Conservation (phyloP, 345 rosid species). For the Populus pruinosa region DNA sequence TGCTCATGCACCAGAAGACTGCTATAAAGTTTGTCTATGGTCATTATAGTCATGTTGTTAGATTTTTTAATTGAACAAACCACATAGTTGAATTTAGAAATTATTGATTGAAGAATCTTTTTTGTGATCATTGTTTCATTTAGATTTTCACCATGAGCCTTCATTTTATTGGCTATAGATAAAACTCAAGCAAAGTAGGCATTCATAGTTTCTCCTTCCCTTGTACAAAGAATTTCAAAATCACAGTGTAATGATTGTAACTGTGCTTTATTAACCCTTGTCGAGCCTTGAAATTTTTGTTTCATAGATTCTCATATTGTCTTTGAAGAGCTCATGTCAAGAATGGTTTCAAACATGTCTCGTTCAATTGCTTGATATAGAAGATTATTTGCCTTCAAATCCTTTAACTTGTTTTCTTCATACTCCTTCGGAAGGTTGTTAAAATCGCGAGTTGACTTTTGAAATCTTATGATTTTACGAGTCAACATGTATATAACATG, state of each 20-base stretch:
- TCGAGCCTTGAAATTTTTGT: background rate
- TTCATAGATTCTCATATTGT: slow-evolving; percentile 7
- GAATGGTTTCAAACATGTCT: background rate
- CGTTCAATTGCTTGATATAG: slow-evolving; percentile 12
- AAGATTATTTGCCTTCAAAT: slow-evolving; percentile 4
- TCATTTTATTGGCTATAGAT: slow-evolving; percentile 6
- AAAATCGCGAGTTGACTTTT: no score
- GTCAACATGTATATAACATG: no score
- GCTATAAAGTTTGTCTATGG: background rate
- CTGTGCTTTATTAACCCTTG: background rate
- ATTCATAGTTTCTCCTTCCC: background rate
- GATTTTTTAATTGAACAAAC: background rate
- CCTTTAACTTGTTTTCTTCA: background rate
- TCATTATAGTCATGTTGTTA: background rate
- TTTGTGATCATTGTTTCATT: slow-evolving; percentile 1
- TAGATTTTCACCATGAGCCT: background rate
- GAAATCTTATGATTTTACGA: no score
- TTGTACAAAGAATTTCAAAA: background rate
- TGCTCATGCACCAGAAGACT: background rate
- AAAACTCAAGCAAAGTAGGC: slow-evolving; percentile 7
- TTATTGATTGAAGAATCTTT: background rate
- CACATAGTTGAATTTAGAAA: background rate
- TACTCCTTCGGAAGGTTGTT: background rate
- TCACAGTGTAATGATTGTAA: background rate
- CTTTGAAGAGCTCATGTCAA: background rate